Evolutionary conservation across 495 filamentous ascomycete genomes (phyloP).

Genomic region (Pseudevernia furfuracea): DNA sequence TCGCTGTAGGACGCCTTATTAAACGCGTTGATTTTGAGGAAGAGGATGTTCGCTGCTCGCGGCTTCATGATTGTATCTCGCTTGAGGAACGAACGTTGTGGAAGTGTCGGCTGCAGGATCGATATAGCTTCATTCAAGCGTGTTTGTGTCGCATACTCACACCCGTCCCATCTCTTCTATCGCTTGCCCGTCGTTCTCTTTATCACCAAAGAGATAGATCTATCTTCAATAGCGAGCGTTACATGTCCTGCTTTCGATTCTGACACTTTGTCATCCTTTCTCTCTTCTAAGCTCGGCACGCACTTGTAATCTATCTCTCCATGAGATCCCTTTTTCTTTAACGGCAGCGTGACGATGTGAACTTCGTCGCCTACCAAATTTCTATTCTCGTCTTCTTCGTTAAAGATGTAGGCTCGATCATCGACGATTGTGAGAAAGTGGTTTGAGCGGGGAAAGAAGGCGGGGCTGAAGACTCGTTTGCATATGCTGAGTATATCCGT

Average conservation of each 20-base stretch:
- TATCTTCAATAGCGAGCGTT: conserved; percentile 33
- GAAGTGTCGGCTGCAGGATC: conserved; percentile 15
- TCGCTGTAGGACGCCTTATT: conserved; percentile 19
- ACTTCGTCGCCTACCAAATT: conserved; percentile 40
- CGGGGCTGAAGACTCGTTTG: conserved; percentile 32
- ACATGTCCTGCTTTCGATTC: conserved; percentile 35
- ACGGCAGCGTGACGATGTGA: conserved; percentile 39
- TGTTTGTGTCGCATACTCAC: conserved; percentile 42
- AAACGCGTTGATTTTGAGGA: conserved; percentile 9
- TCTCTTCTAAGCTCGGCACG: conserved; percentile 29
- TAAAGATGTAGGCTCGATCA: conserved; percentile 46
- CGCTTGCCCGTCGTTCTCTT: conserved; percentile 28
- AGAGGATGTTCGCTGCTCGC: conserved; percentile 20
- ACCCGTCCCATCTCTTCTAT: conserved; percentile 39
- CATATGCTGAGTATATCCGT: too few relatives aligned
- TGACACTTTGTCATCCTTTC: conserved; percentile 30
- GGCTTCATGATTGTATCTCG: conserved; percentile 19
- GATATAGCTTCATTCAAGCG: conserved; percentile 30
- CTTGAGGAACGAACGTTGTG: conserved; percentile 7
- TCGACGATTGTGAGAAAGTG: conserved; percentile 42
- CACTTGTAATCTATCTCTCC: conserved; percentile 33
- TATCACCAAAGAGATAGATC: conserved; percentile 42
- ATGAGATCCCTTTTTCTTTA: conserved; percentile 19
- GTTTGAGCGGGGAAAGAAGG: conserved; percentile 38
- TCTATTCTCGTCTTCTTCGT: conserved; percentile 35